Evolutionary conservation across 805 yeast genomes (phyloP).

Genomic region (Cyberlindnera mycetangii): DNA sequence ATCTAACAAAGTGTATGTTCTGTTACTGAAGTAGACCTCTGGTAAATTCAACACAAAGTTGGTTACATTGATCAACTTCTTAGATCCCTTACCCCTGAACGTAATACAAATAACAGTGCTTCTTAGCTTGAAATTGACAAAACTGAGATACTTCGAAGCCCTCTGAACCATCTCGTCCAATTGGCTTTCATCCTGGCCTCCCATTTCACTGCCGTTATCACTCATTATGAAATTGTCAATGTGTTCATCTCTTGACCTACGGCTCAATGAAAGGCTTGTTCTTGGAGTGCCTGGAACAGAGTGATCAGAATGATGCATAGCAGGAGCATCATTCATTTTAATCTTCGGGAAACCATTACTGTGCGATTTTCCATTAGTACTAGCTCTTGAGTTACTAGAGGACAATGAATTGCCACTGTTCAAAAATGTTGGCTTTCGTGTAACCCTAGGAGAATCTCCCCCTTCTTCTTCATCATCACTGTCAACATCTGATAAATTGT

Average conservation of each 20-base stretch:
- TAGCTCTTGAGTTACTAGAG: background rate
- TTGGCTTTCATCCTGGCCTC: conserved; percentile 30
- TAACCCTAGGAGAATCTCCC: background rate
- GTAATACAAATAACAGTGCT: conserved; percentile 62
- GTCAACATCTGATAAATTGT: conserved; percentile 15
- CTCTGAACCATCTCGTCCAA: conserved; percentile 67
- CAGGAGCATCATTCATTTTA: background rate
- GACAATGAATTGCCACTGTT: background rate
- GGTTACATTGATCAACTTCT: conserved; percentile 72
- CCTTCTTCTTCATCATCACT: conserved; percentile 12
- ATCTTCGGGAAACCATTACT: background rate
- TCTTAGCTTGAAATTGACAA: conserved; percentile 53
- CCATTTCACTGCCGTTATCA: conserved; percentile 3
- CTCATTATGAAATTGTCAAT: conserved; percentile 11
- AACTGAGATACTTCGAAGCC: conserved; percentile 69
- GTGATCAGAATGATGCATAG: background rate
- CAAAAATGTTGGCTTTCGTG: background rate
- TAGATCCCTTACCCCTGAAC: conserved; percentile 70
- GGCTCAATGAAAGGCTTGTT: conserved; percentile 11
- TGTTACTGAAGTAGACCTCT: conserved; percentile 50
- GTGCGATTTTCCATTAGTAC: background rate
- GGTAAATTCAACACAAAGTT: conserved; percentile 70
- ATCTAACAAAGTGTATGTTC: conserved; percentile 73
- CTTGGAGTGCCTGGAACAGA: conserved; percentile 9
- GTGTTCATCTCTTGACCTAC: conserved; percentile 12